phyloP scores from a whole-genome alignment of 139 green algal genomes.

The Chlorella sp. region DNA sequence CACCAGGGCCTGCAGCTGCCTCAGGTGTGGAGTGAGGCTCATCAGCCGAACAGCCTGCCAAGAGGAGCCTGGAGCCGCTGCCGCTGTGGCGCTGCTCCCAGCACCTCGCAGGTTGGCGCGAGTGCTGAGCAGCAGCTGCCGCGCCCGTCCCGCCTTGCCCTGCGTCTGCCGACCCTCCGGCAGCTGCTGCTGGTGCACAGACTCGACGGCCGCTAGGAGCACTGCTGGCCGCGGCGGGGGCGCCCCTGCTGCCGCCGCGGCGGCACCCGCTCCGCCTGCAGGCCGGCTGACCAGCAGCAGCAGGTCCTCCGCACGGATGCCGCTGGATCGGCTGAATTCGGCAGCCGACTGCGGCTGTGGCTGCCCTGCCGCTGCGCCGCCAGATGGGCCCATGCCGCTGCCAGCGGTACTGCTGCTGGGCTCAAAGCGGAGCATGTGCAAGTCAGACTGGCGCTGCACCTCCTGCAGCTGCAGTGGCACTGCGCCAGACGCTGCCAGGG shows the following conservation, averaged over 20 bases:
- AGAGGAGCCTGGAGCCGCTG: conserved; percentile 16
- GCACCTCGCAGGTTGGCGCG: neutral
- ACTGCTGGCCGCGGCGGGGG: neutral
- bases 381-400: neutral
- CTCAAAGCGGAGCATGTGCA: conserved; percentile 26
- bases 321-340: neutral
- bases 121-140: conserved; percentile 11
- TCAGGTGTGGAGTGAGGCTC: conserved; percentile 70
- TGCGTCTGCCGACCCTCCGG: conserved; percentile 17
- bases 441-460: conserved; percentile 14
- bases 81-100: neutral
- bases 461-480: conserved; percentile 1
- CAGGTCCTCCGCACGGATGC: conserved; percentile 21
- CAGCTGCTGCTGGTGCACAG: neutral
- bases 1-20: conserved; percentile 64
- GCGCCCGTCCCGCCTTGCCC: neutral
- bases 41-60: conserved; percentile 54
- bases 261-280: too few species aligned
- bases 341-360: neutral
- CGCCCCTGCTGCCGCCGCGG: neutral
- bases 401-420: neutral
- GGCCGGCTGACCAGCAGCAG: conserved; percentile 14
- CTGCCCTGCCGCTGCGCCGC: neutral
- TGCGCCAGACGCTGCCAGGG: neutral
- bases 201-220: conserved; percentile 11